Evolutionary conservation across 2,329 filamentous ascomycete genomes (phyloP), one percentile per base, ranked within the genome.

Genomic region (Talaromyces sp.): DNA sequence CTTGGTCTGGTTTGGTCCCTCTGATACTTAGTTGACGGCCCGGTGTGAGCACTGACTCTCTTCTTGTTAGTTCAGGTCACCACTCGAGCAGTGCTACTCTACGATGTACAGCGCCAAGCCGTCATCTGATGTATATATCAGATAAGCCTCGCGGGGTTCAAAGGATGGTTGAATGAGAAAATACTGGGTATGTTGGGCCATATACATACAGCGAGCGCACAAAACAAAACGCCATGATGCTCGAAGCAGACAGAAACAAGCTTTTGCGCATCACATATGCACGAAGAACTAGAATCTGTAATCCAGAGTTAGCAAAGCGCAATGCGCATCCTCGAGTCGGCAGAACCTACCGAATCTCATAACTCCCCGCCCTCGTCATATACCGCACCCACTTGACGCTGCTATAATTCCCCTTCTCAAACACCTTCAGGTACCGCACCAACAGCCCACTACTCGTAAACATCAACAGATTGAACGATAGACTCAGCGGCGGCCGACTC

Each of bases 341-440:
- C n/a, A n/a, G n/a, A n/a, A n/a, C n/a, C n/a, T 25, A 96, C 88
- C 92, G 84, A 75, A 99, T 96, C 80, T 99, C 95, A 77, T 99
- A 99, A 77, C 92, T 97, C 31, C 95, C 95, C 16, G 93, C 95
- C 68, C 93, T 87, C 18, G 95, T 99, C 95, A 99, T 98, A 78
- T 99, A 99, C 70, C 95, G 83, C 70, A 99, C 95, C 95, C 95
- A 99, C 78, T 99, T 99, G 56, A 99, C 95, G 73, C 92, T 96
- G 66, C 91, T 96, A 76, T 99, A 99, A 77, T 98, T 98, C 77
- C 86, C 95, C 87, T 99, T 99, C 81, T 99, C 95, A 80, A 99
- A 99, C 1, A 99, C 95, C 80, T 99, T 99, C 63, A 99, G 79
- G 76, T 99, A 99, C 57, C 96, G 83, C 63, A 99, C 95, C 67